phyloP scores from a whole-genome alignment of 2,329 filamentous ascomycete species.

The Cladosporium colombiae region DNA sequence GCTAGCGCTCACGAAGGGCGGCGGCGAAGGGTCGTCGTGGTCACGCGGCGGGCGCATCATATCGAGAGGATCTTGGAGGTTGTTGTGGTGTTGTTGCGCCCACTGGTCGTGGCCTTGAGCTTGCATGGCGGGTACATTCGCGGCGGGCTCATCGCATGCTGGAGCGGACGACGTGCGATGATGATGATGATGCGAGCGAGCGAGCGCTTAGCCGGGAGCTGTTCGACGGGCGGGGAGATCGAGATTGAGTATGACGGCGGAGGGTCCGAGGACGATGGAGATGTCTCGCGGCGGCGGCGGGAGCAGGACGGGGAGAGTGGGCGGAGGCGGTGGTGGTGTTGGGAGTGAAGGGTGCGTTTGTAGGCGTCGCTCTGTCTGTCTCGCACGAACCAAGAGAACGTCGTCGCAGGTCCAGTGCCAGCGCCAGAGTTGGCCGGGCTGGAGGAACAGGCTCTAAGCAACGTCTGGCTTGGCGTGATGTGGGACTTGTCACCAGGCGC shows the following conservation, averaged over 20 bases:
- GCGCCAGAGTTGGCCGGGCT: neutral
- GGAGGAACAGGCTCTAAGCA: neutral
- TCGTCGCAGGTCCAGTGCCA: neutral
- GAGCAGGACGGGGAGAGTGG: neutral
- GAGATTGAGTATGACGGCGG: slow-evolving; percentile 1
- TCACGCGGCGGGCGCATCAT: slow-evolving; percentile 11
- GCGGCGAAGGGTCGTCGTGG: slow-evolving; percentile 15
- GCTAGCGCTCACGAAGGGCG: slow-evolving; percentile 23
- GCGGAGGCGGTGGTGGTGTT: neutral
- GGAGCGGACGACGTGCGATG: slow-evolving; percentile 1
- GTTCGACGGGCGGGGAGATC: neutral
- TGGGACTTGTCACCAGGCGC: neutral
- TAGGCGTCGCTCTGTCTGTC: neutral
- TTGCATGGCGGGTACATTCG: slow-evolving; percentile 18
- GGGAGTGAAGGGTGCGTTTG: neutral
- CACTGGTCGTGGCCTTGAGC: slow-evolving; percentile 17
- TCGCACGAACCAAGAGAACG: neutral
- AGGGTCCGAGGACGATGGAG: neutral
- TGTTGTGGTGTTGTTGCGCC: slow-evolving; percentile 6
- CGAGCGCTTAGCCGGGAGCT: slow-evolving; percentile 16
- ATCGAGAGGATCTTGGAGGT: slow-evolving; percentile 17
- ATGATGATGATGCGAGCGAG: slow-evolving; percentile 2
- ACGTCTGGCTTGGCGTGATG: slow-evolving; percentile 1
- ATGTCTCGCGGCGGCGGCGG: slow-evolving; percentile 19
- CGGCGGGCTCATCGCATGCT: slow-evolving; percentile 19